phyloP scores from a whole-genome alignment of 768 basidiomycete genomes.

The Suillus cothurnatus region DNA sequence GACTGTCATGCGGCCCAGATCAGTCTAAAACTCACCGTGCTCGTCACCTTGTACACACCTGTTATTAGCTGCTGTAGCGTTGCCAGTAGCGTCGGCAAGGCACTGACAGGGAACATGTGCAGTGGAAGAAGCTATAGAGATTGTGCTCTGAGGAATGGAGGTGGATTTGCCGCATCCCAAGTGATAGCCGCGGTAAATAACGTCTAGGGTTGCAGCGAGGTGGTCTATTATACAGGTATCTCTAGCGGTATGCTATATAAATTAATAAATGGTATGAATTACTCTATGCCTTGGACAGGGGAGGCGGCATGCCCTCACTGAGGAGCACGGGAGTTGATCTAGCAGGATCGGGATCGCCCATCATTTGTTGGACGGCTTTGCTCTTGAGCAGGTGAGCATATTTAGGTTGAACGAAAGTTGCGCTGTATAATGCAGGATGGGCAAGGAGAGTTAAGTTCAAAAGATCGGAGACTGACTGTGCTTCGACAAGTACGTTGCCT shows the following conservation, averaged over 20 bases:
- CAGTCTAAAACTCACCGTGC: neutral
- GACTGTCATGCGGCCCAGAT: neutral
- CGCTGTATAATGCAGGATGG: conserved; percentile 42
- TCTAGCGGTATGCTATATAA: neutral
- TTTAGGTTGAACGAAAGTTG: conserved; percentile 85
- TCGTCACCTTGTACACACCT: neutral
- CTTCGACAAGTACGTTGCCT: conserved; percentile 84
- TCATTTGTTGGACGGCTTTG: conserved; percentile 56
- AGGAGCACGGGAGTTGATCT: conserved; percentile 27
- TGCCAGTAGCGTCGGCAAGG: neutral
- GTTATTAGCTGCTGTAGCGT: neutral
- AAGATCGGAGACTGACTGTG: conserved; percentile 54
- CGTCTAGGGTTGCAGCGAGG: neutral
- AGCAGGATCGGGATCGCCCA: conserved; percentile 56
- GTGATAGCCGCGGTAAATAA: neutral
- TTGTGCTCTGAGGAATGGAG: neutral
- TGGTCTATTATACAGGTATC: neutral
- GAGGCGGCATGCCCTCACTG: conserved; percentile 30
- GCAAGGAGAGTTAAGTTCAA: neutral
- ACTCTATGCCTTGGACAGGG: conserved; percentile 27
- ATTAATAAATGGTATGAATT: neutral
- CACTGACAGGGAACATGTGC: neutral
- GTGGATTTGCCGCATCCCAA: neutral
- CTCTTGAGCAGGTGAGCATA: conserved; percentile 79
- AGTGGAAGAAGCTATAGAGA: neutral